phyloP scores from a whole-genome alignment of 2,329 filamentous ascomycete genomes.

The Achaetomium macrosporum region DNA sequence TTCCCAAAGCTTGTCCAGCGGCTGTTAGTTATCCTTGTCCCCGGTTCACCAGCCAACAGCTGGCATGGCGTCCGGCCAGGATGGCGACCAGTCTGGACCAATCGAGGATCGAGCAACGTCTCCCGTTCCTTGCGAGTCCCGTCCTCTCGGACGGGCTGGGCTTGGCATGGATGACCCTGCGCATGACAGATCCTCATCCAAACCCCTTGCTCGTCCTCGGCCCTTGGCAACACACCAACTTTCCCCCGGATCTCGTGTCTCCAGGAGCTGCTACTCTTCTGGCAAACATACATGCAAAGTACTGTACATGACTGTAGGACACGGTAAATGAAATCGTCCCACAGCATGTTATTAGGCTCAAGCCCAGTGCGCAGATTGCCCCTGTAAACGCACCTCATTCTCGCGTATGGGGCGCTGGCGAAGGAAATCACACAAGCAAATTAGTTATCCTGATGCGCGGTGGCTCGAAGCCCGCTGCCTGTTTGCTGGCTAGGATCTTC shows the following conservation, averaged over 20 bases:
- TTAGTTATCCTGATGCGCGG: constrained; percentile 20
- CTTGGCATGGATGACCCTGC: constrained; percentile 15
- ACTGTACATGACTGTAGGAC: constrained; percentile 4
- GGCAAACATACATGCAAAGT: too few relatives aligned
- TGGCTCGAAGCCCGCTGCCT: constrained; percentile 7
- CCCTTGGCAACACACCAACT: constrained; percentile 15
- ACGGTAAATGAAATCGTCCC: constrained; percentile 19
- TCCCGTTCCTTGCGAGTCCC: constrained; percentile 16
- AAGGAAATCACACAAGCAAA: constrained; percentile 10
- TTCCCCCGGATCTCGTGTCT: constrained; percentile 8
- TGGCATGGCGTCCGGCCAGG: constrained; percentile 11
- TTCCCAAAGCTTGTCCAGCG: neutral
- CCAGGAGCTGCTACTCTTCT: constrained; percentile 5
- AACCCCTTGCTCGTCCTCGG: constrained; percentile 13
- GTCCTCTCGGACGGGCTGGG: constrained; percentile 18
- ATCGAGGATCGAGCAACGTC: constrained; percentile 9
- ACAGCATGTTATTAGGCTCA: constrained; percentile 20
- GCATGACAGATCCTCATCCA: constrained; percentile 20
- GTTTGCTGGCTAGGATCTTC: constrained; percentile 17
- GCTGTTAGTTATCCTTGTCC: neutral
- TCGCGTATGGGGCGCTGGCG: constrained; percentile 3
- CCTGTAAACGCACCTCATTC: neutral
- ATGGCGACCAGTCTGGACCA: constrained; percentile 4
- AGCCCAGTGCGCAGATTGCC: constrained; percentile 18
- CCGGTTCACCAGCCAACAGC: constrained; percentile 6